phyloP scores from a whole-genome alignment of 2,329 filamentous ascomycete species.

The Ambrosiella beaveri region DNA sequence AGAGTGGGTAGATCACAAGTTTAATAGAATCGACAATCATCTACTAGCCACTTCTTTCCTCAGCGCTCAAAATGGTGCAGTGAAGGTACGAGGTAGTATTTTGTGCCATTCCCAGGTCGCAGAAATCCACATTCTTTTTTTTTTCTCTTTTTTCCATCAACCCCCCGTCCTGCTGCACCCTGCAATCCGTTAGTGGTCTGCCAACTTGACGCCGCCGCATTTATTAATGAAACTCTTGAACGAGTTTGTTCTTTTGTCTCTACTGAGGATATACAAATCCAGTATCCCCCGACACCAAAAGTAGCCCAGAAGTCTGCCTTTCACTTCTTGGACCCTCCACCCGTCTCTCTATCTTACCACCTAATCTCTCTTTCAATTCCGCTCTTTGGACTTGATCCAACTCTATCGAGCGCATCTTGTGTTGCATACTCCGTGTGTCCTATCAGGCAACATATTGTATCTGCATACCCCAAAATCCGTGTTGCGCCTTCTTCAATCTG shows the following conservation, averaged over 20 bases:
- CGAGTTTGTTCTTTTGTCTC: background rate
- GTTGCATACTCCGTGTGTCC: background rate
- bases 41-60: too few species aligned
- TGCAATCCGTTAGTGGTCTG: constrained; percentile 1
- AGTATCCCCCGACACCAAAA: background rate
- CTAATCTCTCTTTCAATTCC: background rate
- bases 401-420: background rate
- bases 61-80: too few species aligned
- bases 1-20: too few species aligned
- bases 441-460: too few species aligned
- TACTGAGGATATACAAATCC: background rate
- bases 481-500: too few species aligned
- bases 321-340: background rate
- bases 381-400: background rate
- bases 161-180: background rate
- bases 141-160: background rate
- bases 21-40: too few species aligned
- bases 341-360: background rate
- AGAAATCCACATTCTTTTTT: background rate
- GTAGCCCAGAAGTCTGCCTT: background rate
- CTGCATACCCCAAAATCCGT: too few species aligned
- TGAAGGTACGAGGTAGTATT: background rate
- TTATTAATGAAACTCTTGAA: background rate
- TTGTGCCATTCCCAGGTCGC: background rate
- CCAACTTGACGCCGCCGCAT: background rate